Base-by-base conservation (phyloP, 176 grass and related monocot species). In the Eleusine coracana region DNA sequence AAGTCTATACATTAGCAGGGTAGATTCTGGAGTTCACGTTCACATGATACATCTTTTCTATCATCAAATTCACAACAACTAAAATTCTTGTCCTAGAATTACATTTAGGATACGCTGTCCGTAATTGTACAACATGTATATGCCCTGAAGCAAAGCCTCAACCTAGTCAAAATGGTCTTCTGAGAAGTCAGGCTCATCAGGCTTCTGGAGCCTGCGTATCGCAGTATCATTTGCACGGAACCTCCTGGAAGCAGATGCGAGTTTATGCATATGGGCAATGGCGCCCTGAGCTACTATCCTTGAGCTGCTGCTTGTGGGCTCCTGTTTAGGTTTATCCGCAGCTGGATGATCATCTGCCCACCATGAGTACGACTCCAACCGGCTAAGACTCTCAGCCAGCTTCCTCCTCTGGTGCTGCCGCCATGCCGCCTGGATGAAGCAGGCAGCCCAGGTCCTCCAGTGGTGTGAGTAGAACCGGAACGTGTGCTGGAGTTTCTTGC, bases 401-500 rank as follows among this genome's bases (percentile, higher is more conserved):
- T 93, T 91, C 71, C 95, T 79, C 8, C 90, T 87, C 78, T 93
- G 86, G 84, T 88, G 89, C 55, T 94, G 92, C 34, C 90, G 86
- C 95, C 95, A 98, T 0, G 92, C 92, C 1, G 95, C 92, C 85
- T 98, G 92, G 76, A 98, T 93, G 76, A 93, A 98, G 88, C 95
- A 92, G 67, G 95, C 90, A 18, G 80, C 95, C 95, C 95, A 97
- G 25, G 89, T 77, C 71, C 84, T 88, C 95, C 92, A 97, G 27
- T 94, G 92, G 74, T 97, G 92, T 9, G 95, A 97, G 78, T 94
- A 92, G 61, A 92, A 94, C 84, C 95, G 84, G 85, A 98, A 98
- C 2, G 95, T 98, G 75, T 98, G 95, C 76, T 98, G 92, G 27
- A 98, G 90, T 49, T 98, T 98, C 87, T 86, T 98, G 90, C 95